A percentile compares a stretch with the other conserved stretches of the same genome.
Evolutionary conservation across 2,329 filamentous ascomycete genomes (phyloP).

Genomic region (Phaeoacremonium minimum): DNA sequence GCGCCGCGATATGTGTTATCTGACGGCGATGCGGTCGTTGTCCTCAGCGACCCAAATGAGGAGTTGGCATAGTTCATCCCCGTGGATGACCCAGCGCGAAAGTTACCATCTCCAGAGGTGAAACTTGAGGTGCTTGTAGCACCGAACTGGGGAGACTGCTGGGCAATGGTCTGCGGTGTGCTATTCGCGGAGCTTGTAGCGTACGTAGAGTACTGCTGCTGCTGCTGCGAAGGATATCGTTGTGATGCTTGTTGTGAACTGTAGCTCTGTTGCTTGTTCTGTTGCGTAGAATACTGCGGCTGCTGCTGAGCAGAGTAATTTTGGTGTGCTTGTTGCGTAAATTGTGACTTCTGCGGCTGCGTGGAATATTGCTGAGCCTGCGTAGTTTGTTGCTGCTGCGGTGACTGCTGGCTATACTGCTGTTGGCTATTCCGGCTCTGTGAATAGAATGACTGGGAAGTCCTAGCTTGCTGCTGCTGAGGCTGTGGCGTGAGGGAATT

Average conservation of each 20-base stretch:
- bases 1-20: slow-evolving; percentile 5
- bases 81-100: slow-evolving; percentile 13
- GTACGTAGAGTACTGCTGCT: slow-evolving; percentile 3
- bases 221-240: slow-evolving; percentile 7
- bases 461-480: slow-evolving; percentile 7
- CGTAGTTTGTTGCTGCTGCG: too few relatives aligned
- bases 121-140: slow-evolving; percentile 14
- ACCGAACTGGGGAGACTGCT: slow-evolving; percentile 19
- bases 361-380: slow-evolving; percentile 5
- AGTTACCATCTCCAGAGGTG: slow-evolving; percentile 13
- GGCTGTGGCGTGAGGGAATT: slow-evolving; percentile 7
- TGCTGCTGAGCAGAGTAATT: slow-evolving; percentile 5
- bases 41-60: slow-evolving; percentile 11
- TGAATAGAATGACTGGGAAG: slow-evolving; percentile 7
- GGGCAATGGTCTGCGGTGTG: slow-evolving; percentile 14
- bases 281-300: slow-evolving; percentile 6
- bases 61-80: slow-evolving; percentile 10
- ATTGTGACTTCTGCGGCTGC: slow-evolving; percentile 7
- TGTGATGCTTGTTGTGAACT: slow-evolving; percentile 6
- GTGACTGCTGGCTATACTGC: slow-evolving; percentile 9
- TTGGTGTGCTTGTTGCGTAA: too few relatives aligned
- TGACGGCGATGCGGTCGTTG: slow-evolving; percentile 5
- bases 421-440: slow-evolving; percentile 2
- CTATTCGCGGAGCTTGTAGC: slow-evolving; percentile 12
- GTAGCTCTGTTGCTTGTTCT: slow-evolving; percentile 7